Percentiles rank a stretch among this genome's conserved stretches.
Conservation (phyloP, 2,329 filamentous ascomycete species). For the Thelonectria rubi region DNA sequence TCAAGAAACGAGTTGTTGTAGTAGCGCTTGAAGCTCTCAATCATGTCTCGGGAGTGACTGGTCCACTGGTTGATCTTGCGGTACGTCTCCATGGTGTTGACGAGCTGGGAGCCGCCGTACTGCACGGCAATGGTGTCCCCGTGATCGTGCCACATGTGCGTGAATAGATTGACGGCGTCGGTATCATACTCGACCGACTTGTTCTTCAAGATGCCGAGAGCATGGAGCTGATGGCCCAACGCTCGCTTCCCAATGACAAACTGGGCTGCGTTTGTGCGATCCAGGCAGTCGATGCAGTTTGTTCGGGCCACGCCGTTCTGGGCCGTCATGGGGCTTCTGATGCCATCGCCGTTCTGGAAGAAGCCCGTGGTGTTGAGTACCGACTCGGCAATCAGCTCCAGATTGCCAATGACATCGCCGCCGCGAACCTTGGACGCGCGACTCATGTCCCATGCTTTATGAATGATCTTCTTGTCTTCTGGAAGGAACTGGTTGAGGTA, state of each 20-base stretch:
- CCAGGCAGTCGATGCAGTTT: slow-evolving; percentile 97
- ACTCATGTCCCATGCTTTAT: slow-evolving; percentile 98
- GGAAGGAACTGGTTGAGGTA: slow-evolving; percentile 97
- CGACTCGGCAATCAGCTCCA: slow-evolving; percentile 89
- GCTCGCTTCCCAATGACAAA: slow-evolving; percentile 97
- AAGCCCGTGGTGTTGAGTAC: slow-evolving; percentile 89
- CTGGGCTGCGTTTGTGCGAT: slow-evolving; percentile 96
- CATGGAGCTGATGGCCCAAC: slow-evolving; percentile 89
- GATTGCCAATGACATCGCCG: slow-evolving; percentile 91
- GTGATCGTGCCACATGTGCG: slow-evolving; percentile 98
- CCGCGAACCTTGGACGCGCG: slow-evolving; percentile 90
- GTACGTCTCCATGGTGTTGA: slow-evolving; percentile 99
- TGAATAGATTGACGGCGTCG: slow-evolving; percentile 94
- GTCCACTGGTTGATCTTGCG: slow-evolving; percentile 99
- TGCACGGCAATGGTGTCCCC: slow-evolving; percentile 98
- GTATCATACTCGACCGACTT: slow-evolving; percentile 90
- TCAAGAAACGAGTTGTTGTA: slow-evolving; percentile 99
- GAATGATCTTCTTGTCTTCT: slow-evolving; percentile 82
- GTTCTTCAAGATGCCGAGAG: slow-evolving; percentile 84
- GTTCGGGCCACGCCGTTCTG: slow-evolving; percentile 95
- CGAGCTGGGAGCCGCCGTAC: slow-evolving; percentile 95
- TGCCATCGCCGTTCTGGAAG: slow-evolving; percentile 88
- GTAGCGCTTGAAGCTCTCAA: slow-evolving; percentile 98
- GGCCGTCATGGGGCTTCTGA: slow-evolving; percentile 68
- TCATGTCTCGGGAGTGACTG: slow-evolving; percentile 96